These are phyloP conservation scores for Trichophyton simii DNA, from an alignment of 2,329 filamentous ascomycete species.

Conservation along the genomic window DNA sequence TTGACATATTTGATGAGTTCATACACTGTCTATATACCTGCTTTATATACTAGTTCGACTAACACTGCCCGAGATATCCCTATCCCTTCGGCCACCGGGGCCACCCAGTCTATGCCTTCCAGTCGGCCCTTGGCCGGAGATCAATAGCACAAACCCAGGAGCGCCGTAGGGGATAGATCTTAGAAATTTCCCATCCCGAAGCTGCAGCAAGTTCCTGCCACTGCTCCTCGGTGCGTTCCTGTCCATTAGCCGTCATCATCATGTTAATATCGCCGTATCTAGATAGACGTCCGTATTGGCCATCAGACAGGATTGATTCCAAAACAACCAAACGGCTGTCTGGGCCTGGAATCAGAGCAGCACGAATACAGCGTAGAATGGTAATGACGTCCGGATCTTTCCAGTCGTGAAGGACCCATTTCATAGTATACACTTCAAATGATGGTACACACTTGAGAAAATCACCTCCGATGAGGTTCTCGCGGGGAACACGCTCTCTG, in stretches of 20 bases:
- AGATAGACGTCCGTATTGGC: neutral
- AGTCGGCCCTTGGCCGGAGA: neutral
- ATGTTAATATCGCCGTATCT: neutral
- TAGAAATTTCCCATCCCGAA: neutral
- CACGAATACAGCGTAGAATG: neutral
- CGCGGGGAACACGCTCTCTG: conserved; percentile 16
- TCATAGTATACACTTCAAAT: conserved; percentile 25
- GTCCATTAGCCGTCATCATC: neutral
- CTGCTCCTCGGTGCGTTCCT: neutral
- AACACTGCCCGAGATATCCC: neutral
- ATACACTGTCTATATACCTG: neutral
- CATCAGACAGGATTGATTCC: neutral
- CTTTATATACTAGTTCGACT: neutral
- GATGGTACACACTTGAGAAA: conserved; percentile 27
- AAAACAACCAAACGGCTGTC: neutral
- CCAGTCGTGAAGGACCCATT: conserved; percentile 21
- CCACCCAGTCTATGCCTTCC: neutral
- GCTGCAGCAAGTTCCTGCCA: neutral
- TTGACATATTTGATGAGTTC: neutral
- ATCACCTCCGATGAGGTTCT: conserved; percentile 26
- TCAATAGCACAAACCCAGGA: neutral
- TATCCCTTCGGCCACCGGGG: neutral
- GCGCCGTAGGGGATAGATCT: neutral
- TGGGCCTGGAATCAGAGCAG: neutral
- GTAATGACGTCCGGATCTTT: neutral